Evolutionary conservation across 2,329 filamentous ascomycete genomes (phyloP), one percentile per base, ranked within the genome.

Genomic region (Cordyceps tenuipes): DNA sequence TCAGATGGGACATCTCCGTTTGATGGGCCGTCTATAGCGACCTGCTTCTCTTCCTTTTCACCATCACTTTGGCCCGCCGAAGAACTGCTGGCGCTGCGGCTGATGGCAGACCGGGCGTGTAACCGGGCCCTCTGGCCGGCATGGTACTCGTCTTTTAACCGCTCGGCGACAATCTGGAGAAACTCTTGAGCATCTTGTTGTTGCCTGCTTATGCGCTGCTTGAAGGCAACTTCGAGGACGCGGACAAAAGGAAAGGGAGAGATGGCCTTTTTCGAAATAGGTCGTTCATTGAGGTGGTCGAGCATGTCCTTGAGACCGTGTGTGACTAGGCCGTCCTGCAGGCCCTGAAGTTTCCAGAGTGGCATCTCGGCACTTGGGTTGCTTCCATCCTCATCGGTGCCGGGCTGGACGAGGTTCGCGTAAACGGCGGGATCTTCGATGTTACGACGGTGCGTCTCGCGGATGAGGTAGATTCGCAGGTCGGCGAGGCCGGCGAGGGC

Each of bases 131-230:
- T 83, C 67, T 83, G 82, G 1, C 91, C 91, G 4, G 91, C 91
- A 70, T 95, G 87, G 68, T 97, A 96, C 73, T 99, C 94, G 69
- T 99, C 94, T 68, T 90, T 91, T 60, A 99, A 78, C 57, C 93
- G 83, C 76, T 99, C 93, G 3, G 91, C 89, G 13, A 99, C 88
- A 54, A 97, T 87, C 75, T 99, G 94, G 60, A 99, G 75, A 64
- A 99, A 97, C 72, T 99, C 94, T 70, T 99, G 94, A 12, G 94
- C 94, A 76, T 99, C 94, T 73, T 99, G 94, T 74, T 99, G 94
- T 70, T 94, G 91, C 58, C 93, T 82, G 70, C 90, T 97, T 67
- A 99, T 96, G 67, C 90, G 86, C 68, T 95, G 93, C 60, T 85
- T 85, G 69, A 97, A 99, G 0, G 93, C 91, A 34, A 79, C 78